phyloP scores from a whole-genome alignment of 2,329 filamentous ascomycete genomes.

The Davidsoniella virescens region DNA sequence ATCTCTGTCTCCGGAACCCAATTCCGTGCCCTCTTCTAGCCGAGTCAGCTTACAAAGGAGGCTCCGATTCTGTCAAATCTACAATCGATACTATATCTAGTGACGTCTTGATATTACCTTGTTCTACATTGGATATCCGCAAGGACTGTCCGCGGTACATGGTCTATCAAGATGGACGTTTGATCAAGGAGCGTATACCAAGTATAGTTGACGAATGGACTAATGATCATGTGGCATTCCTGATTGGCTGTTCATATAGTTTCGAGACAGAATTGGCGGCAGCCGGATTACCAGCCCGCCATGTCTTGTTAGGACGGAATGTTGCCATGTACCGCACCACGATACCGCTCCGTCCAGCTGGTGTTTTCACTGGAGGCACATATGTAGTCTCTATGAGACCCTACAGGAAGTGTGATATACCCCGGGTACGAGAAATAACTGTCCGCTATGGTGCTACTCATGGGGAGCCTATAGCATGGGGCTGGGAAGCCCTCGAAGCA shows the following conservation, averaged over 20 bases:
- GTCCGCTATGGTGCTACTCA: constrained; percentile 39
- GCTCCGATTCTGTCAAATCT: constrained; percentile 24
- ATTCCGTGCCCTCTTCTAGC: constrained; percentile 46
- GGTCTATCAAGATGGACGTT: constrained; percentile 35
- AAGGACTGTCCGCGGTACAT: constrained; percentile 41
- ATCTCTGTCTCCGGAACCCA: constrained; percentile 43
- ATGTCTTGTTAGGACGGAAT: constrained; percentile 30
- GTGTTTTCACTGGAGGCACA: constrained; percentile 36
- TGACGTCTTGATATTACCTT: constrained; percentile 18
- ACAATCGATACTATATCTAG: constrained; percentile 16
- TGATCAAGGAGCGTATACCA: constrained; percentile 22
- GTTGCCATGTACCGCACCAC: constrained; percentile 47
- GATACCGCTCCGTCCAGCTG: constrained; percentile 38
- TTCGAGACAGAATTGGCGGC: constrained; percentile 41
- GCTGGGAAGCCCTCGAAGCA: constrained; percentile 36
- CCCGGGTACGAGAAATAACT: constrained; percentile 37
- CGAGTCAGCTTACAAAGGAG: constrained; percentile 26
- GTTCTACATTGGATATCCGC: constrained; percentile 34
- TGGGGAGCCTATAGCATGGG: constrained; percentile 49
- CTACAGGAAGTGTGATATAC: constrained; percentile 33
- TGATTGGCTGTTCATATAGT: constrained; percentile 48
- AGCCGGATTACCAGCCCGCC: constrained; percentile 34
- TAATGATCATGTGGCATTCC: constrained; percentile 40
- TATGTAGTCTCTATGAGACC: constrained; percentile 50
- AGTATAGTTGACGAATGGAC: constrained; percentile 38